A percentile compares a stretch with the other conserved stretches of the same genome.
phyloP scores from a whole-genome alignment of 106 monocot species.

The Allium cepa region DNA sequence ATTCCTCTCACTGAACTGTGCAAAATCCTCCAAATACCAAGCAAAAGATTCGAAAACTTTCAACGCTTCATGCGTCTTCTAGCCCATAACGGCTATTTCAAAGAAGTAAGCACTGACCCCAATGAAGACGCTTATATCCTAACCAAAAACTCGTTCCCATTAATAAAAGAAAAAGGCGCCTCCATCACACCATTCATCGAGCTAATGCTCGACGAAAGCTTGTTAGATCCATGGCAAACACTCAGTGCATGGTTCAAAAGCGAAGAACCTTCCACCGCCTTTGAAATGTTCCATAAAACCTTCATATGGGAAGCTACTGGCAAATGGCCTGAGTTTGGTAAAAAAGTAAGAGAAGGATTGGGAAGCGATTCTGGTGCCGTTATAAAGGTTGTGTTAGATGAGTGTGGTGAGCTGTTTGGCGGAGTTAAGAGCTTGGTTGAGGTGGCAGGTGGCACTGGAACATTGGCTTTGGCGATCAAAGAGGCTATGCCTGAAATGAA shows the following conservation, averaged over 20 bases:
- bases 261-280: constrained; percentile 1
- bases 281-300: constrained; percentile 1
- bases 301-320: neutral
- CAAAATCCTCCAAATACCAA: constrained; percentile 4
- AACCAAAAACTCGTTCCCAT: neutral
- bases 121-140: neutral
- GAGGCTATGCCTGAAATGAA: constrained; percentile 12
- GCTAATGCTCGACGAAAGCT: neutral
- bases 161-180: neutral
- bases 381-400: neutral
- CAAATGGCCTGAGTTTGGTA: neutral
- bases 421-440: constrained; percentile 13
- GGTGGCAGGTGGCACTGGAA: constrained; percentile 15
- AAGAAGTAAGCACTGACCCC: neutral
- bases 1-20: constrained; percentile 13
- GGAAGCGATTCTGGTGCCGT: constrained; percentile 14
- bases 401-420: neutral
- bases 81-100: constrained; percentile 8
- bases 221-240: constrained; percentile 1
- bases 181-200: constrained; percentile 6
- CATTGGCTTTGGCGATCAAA: neutral
- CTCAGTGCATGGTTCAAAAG: constrained; percentile 6
- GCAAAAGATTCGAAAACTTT: neutral
- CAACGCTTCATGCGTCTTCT: constrained; percentile 19
- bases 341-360: constrained; percentile 1